Conservation (phyloP, 164 flowering plant genomes). For the Piper betle region DNA sequence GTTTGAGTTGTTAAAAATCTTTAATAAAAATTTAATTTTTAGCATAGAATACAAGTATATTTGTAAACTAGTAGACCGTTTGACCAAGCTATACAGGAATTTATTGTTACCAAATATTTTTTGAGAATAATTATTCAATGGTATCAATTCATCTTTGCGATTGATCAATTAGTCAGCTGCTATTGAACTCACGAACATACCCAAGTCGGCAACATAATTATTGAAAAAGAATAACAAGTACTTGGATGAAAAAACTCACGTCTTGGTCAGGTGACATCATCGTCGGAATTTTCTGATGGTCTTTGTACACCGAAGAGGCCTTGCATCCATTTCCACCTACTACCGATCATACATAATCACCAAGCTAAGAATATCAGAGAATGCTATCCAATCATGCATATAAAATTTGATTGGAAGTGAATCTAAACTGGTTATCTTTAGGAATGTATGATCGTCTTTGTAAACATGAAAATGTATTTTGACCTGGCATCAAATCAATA, state of each 20-base stretch:
- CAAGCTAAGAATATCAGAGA: no score
- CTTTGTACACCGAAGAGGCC: background rate
- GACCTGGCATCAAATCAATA: slow-evolving; percentile 10
- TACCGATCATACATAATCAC: background rate
- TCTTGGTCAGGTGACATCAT: background rate
- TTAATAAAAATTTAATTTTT: no score
- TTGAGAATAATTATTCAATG: no score
- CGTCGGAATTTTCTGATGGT: background rate
- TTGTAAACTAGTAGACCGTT: no score
- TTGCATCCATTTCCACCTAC: background rate
- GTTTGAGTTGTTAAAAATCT: no score
- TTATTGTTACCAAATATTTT: background rate
- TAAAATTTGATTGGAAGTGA: no score
- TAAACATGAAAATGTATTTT: background rate
- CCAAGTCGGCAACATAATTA: background rate
- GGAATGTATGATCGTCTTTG: background rate
- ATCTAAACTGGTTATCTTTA: no score
- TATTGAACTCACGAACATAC: background rate
- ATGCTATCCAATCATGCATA: no score
- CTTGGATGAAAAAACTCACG: background rate
- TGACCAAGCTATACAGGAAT: background rate
- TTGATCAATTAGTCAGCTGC: background rate
- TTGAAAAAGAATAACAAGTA: no score
- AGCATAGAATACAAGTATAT: no score
- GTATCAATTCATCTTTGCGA: no score